Conservation (phyloP, 2,329 filamentous ascomycete genomes). For the Ophiosphaerella herpotricha region DNA sequence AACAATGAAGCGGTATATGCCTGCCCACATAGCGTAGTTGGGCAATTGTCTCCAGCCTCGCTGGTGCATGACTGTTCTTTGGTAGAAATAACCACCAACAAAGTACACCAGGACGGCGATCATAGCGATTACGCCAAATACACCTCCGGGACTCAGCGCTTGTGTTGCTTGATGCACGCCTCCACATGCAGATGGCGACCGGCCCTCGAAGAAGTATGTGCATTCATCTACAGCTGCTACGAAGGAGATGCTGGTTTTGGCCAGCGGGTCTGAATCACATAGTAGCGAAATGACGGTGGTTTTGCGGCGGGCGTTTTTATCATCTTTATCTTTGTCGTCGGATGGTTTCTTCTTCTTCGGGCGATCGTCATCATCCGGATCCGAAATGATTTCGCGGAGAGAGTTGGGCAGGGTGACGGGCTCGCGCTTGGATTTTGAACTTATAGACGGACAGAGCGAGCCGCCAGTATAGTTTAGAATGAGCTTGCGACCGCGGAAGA, state of each 20-base stretch:
- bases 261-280: slow-evolving; percentile 81
- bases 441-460: slow-evolving; percentile 50
- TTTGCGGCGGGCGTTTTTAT: slow-evolving; percentile 61
- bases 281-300: slow-evolving; percentile 91
- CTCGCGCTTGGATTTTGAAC: slow-evolving; percentile 28
- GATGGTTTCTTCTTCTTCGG: slow-evolving; percentile 46
- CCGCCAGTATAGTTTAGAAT: slow-evolving; percentile 58
- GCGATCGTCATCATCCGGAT: slow-evolving; percentile 44
- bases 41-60: slow-evolving; percentile 94
- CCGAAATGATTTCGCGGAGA: slow-evolving; percentile 46
- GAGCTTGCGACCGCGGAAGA: slow-evolving; percentile 69
- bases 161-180: slow-evolving; percentile 64
- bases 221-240: slow-evolving; percentile 89
- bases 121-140: slow-evolving; percentile 85
- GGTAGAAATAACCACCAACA: slow-evolving; percentile 91
- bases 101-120: slow-evolving; percentile 86
- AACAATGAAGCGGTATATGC: slow-evolving; percentile 81
- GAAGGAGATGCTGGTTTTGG: slow-evolving; percentile 76
- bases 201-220: slow-evolving; percentile 93
- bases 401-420: slow-evolving; percentile 28
- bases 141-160: slow-evolving; percentile 68
- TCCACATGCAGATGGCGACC: slow-evolving; percentile 82
- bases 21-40: slow-evolving; percentile 91
- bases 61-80: slow-evolving; percentile 90
- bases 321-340: slow-evolving; percentile 48